phyloP scores from a whole-genome alignment of 2,329 filamentous ascomycete genomes.

The Beauveria brongniartii region DNA sequence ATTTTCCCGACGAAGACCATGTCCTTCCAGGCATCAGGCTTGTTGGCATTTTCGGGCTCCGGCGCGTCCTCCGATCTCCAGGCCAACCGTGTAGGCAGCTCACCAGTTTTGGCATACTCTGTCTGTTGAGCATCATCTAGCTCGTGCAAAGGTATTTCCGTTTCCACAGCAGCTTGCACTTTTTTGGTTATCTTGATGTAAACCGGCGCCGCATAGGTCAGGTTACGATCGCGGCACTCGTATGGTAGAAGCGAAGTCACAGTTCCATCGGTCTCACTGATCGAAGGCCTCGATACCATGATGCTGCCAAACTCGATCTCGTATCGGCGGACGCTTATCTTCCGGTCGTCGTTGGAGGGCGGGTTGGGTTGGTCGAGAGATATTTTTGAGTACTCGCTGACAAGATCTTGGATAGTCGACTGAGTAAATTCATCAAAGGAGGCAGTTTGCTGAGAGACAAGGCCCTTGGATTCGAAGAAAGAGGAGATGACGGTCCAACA shows the following conservation, averaged over 20 bases:
- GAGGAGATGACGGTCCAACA: conserved; percentile 97
- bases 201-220: conserved; percentile 89
- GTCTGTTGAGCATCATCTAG: conserved; percentile 57
- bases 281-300: conserved; percentile 79
- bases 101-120: conserved; percentile 46
- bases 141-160: conserved; percentile 56
- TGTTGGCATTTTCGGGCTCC: conserved; percentile 42
- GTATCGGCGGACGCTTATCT: conserved; percentile 81
- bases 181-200: conserved; percentile 84
- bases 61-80: conserved; percentile 54
- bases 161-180: conserved; percentile 74
- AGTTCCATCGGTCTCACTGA: conserved; percentile 86
- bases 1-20: conserved; percentile 90
- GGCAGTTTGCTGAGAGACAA: conserved; percentile 95
- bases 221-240: conserved; percentile 88
- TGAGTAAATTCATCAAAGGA: conserved; percentile 97
- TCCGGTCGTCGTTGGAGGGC: conserved; percentile 64
- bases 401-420: conserved; percentile 88
- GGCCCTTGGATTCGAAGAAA: conserved; percentile 92
- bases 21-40: conserved; percentile 51
- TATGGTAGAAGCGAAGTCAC: conserved; percentile 83
- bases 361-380: conserved; percentile 91
- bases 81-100: conserved; percentile 48
- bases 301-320: conserved; percentile 92
- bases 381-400: conserved; percentile 84